phyloP scores from a whole-genome alignment of 371 early-diverging fungal species.

The Mucor irregularis region DNA sequence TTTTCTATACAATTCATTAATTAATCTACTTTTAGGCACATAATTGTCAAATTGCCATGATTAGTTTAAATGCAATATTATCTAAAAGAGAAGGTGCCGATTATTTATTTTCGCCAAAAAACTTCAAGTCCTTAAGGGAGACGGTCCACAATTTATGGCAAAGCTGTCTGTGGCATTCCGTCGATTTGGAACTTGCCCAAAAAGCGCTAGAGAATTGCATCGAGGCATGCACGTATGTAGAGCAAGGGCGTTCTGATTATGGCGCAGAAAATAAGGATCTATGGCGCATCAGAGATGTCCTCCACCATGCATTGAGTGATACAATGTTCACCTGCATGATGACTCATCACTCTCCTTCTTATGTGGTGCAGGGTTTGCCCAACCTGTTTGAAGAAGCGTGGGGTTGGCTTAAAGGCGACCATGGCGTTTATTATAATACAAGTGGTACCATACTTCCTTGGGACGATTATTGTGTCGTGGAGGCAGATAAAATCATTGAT shows the following conservation, averaged over 20 bases:
- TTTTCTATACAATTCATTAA: too few relatives aligned
- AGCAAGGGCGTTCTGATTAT: conserved; percentile 32
- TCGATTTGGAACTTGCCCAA: conserved; percentile 16
- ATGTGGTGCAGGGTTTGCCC: conserved; percentile 40
- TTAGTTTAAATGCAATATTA: conserved; percentile 68
- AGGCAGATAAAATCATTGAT: conserved; percentile 9
- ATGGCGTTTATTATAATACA: conserved; percentile 19
- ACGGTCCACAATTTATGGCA: conserved; percentile 64
- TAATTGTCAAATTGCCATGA: conserved; percentile 65
- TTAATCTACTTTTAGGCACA: conserved; percentile 33
- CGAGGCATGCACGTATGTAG: conserved; percentile 17
- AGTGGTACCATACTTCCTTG: neutral
- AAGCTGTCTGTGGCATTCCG: conserved; percentile 66
- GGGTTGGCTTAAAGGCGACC: conserved; percentile 28
- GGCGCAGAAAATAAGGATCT: conserved; percentile 41
- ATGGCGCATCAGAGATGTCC: conserved; percentile 26
- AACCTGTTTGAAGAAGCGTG: conserved; percentile 24
- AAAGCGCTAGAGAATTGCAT: conserved; percentile 24
- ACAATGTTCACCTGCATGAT: conserved; percentile 35
- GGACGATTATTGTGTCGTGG: conserved; percentile 18
- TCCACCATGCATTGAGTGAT: conserved; percentile 33
- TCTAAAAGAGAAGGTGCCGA: conserved; percentile 63
- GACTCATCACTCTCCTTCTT: conserved; percentile 32
- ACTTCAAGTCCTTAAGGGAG: conserved; percentile 52
- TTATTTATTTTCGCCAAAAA: conserved; percentile 70